Conservation (phyloP, 2,329 filamentous ascomycete genomes). For the Pseudohalonectria lignicola region DNA sequence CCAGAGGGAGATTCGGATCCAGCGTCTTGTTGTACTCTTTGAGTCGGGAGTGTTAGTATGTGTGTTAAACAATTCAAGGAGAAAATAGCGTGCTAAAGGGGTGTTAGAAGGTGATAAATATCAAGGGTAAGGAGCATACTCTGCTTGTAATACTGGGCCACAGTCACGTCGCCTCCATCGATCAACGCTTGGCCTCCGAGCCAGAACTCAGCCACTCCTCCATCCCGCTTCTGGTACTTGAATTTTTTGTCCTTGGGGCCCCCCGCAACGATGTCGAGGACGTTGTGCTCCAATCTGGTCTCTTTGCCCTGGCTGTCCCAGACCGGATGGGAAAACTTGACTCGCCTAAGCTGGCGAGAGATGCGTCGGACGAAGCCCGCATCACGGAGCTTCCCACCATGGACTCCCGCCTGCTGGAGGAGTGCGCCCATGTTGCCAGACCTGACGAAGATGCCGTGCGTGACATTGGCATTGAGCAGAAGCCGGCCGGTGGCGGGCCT, state of each 20-base stretch:
- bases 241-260: slow-evolving; percentile 5
- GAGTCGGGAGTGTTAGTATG: no score
- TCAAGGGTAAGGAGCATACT: slow-evolving; percentile 20
- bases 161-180: slow-evolving; percentile 17
- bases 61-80: neutral
- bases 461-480: slow-evolving; percentile 44
- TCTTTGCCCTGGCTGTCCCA: slow-evolving; percentile 18
- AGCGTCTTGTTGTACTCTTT: slow-evolving; percentile 18
- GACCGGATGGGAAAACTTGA: no score
- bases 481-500: slow-evolving; percentile 41
- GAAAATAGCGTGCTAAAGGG: no score
- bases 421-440: slow-evolving; percentile 22
- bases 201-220: slow-evolving; percentile 18
- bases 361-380: no score
- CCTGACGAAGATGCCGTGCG: slow-evolving; percentile 39
- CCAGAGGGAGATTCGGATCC: slow-evolving; percentile 37
- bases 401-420: no score
- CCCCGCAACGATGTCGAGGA: slow-evolving; percentile 14
- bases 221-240: slow-evolving; percentile 6
- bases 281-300: slow-evolving; percentile 15
- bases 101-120: neutral
- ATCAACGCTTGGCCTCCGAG: slow-evolving; percentile 14
- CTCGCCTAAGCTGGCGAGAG: no score
- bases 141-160: slow-evolving; percentile 30
- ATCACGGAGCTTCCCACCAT: no score